These are phyloP conservation scores for Saussurea involucrata DNA, from an alignment of 129 eudicot species.

Conservation along the genomic window DNA sequence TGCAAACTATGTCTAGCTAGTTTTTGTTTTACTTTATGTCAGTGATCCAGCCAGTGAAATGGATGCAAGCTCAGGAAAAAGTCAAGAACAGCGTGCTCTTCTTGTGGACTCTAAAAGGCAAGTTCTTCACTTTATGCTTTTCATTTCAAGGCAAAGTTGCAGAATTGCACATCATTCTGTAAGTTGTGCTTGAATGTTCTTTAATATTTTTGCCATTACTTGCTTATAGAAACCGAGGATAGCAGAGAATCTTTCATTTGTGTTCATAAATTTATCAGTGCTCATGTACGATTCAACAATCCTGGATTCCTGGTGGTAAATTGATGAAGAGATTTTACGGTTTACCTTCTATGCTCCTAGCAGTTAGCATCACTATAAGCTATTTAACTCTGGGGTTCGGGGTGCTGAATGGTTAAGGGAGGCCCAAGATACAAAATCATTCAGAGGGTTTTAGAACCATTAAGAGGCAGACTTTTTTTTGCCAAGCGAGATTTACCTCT, in stretches of 20 bases:
- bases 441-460: too few species aligned
- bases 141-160: not conserved
- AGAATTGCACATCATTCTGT: not conserved
- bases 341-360: too few species aligned
- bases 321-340: too few species aligned
- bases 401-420: too few species aligned
- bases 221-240: not conserved
- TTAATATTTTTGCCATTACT: not conserved
- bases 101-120: slow-evolving; percentile 61
- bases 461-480: too few species aligned
- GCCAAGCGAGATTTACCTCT: too few species aligned
- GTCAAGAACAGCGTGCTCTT: slow-evolving; percentile 45
- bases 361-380: too few species aligned
- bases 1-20: not conserved
- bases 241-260: not conserved
- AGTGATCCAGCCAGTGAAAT: slow-evolving; percentile 39
- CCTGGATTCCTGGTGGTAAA: too few species aligned
- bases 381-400: too few species aligned
- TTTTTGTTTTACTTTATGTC: slow-evolving; percentile 6
- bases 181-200: not conserved
- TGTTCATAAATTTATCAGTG: not conserved
- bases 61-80: slow-evolving; percentile 32
- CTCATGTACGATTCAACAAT: not conserved
- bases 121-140: not conserved
- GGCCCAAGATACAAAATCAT: too few species aligned